Conservation (phyloP, 305 asterid species). For the Fraxinus ornus region DNA sequence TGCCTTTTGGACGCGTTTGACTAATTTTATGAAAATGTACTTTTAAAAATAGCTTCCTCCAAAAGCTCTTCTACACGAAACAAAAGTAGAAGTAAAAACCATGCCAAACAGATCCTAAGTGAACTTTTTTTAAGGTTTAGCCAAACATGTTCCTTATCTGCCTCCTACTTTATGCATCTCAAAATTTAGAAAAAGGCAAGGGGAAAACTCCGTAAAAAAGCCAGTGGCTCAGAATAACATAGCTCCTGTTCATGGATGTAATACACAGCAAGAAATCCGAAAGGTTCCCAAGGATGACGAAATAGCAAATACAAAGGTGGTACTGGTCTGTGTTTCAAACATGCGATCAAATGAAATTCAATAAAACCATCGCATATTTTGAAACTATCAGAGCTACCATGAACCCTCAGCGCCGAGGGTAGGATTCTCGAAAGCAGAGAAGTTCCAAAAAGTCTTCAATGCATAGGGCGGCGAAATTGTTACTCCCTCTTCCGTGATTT, state of each 20-base stretch:
- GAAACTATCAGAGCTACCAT: constrained; percentile 45
- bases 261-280: not conserved
- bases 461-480: constrained; percentile 68
- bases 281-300: not conserved
- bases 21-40: no score
- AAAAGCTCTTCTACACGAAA: no score
- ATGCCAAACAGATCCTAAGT: no score
- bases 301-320: not conserved
- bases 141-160: not conserved
- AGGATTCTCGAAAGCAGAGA: constrained; percentile 83
- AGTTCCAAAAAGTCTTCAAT: constrained; percentile 79
- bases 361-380: not conserved
- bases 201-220: not conserved
- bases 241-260: not conserved
- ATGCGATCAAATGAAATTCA: not conserved
- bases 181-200: not conserved
- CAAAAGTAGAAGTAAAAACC: no score
- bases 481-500: constrained; percentile 83
- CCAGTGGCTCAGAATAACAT: not conserved
- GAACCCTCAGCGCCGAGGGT: constrained; percentile 90
- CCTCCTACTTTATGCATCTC: not conserved
- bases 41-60: no score
- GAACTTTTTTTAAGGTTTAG: not conserved
- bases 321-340: not conserved
- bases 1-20: no score